Evolutionary conservation across 2,329 filamentous ascomycete species (phyloP).

Genomic region (Pseudogymnoascus sp.): DNA sequence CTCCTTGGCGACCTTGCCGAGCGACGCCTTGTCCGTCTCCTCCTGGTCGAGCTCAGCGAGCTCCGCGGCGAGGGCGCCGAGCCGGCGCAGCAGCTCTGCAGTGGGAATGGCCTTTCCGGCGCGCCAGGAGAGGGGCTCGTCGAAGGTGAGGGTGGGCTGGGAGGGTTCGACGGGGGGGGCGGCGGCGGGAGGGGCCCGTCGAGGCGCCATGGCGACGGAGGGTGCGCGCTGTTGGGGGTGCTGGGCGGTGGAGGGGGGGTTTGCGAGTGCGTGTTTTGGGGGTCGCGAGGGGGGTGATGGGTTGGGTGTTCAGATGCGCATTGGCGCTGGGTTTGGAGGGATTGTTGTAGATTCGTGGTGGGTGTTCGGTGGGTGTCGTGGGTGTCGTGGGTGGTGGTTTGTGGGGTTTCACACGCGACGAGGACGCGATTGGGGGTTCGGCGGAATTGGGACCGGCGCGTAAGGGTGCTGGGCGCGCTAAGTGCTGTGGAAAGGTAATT

Average conservation of each 20-base stretch:
- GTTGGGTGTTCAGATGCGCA: not conserved
- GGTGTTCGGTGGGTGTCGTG: not conserved
- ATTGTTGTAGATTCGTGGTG: not conserved
- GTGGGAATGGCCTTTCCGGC: conserved; percentile 84
- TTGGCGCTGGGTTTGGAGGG: not conserved
- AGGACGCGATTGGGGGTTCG: not conserved
- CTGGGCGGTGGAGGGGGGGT: not conserved
- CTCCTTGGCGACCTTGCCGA: conserved; percentile 75
- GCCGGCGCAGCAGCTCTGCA: conserved; percentile 68
- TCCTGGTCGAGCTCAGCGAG: conserved; percentile 82
- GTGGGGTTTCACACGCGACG: not conserved
- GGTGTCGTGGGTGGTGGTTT: not conserved
- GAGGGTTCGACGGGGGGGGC: conserved; percentile 23
- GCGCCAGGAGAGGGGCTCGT: conserved; percentile 81
- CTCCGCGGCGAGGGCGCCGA: conserved; percentile 75
- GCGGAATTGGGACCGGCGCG: not conserved
- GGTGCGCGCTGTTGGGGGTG: not conserved
- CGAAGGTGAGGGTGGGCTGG: conserved; percentile 58
- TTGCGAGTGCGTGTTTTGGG: not conserved
- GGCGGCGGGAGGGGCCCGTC: conserved; percentile 25
- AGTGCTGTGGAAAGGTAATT: not conserved
- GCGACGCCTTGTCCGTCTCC: conserved; percentile 70
- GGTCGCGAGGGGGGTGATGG: not conserved
- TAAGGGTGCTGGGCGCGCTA: not conserved
- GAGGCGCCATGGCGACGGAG: conserved; percentile 24